Evolutionary conservation across 2,329 filamentous ascomycete species (phyloP), one percentile per base, ranked within the genome.

Genomic region (Aspergillus ibericus): DNA sequence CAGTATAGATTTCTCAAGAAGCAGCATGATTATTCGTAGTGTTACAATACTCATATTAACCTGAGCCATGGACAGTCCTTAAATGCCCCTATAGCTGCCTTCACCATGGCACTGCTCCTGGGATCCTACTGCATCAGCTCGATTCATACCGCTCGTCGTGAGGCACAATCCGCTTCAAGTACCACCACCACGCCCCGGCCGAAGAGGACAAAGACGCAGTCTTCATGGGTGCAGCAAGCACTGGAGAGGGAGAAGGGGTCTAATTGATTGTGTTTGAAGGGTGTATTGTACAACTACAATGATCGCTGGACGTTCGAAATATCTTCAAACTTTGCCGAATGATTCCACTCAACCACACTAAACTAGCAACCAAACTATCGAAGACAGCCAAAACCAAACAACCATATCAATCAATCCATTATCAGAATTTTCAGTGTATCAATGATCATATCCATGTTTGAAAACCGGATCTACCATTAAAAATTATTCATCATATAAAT

Each of bases 61-160:
- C 56, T 27, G 51, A 55, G 52, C 55, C 16, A 35, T 53, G 27
- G 27, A 50, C 44, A 83, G 80, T 84, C 81, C 4, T 67, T 86
- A 36, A 81, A 83, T 59, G 85, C 84, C 2, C 85, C 85, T 5
- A 77, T 85, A n/a, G 85, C 84, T n/a, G 85, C 85, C 25, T 78
- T 86, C 62, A 83, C 82, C 13, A 87, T 88, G 85, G 85, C 85
- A 15, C 72, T 81, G 50, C 69, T 88, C 20, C 80, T 87, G 32
- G 85, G 83, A 71, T 73, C 75, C 40, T 90, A 90, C 73, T 80
- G 86, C 27, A 77, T 87, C 52, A 87, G 83, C 8, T 87, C 84
- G 22, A 90, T 90, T 61, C 80, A 82, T 60, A 83, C 86, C 22
- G 88, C 88, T 2, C 88, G 88, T 65, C 78, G 83, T 48, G 88